Base-by-base conservation (phyloP, 1,139 yeast species). In the Saccharomycopsis hybrid region DNA sequence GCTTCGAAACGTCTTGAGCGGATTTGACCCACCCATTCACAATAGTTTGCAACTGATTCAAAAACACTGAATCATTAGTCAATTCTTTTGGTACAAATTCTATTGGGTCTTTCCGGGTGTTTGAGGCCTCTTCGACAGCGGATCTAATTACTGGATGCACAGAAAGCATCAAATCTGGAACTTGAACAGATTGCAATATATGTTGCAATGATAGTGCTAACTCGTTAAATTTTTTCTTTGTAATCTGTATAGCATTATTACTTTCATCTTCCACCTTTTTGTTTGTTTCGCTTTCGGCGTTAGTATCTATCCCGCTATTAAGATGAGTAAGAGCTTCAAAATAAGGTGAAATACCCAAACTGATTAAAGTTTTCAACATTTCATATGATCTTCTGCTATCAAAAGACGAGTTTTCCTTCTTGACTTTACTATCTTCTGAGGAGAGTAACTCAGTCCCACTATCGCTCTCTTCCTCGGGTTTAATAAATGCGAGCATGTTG, bases 21-120 rank as follows among this genome's bases (percentile, higher is more conserved):
- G 78, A 76, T 54, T 72, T 76, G 28, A 82, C 77, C 97, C 97
- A 89, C 8, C 70, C 71, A 58, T 85, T 85, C 3, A 82, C 92
- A 4, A 72, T 73, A 2, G 74, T 65, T 46, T 90, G 92, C 8
- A 88, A 65, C 41, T 73, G 74, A 59, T 89, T 89, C 44, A 88
- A 67, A 54, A 83, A 74, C 0, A 65, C 62, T 0, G 84, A 64
- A 57, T 87, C 90, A 1, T 65, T 57, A 1, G 78, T 56, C 5
- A 71, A 57, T 1, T 61, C 63, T 1, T 62, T 62, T 0, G 72
- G 63, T 2, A 75, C 58, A 32, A 59, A 55, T 2, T 69, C 66
- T 5, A 65, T 59, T 11, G 65, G 55, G 9, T 59, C 60, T n/a
- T 59, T 54, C 2, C 58, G 58, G 5, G 59, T 55, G n/a, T 18